Conservation (phyloP, 75 land plant genomes). For the Isoetes taiwanensis region DNA sequence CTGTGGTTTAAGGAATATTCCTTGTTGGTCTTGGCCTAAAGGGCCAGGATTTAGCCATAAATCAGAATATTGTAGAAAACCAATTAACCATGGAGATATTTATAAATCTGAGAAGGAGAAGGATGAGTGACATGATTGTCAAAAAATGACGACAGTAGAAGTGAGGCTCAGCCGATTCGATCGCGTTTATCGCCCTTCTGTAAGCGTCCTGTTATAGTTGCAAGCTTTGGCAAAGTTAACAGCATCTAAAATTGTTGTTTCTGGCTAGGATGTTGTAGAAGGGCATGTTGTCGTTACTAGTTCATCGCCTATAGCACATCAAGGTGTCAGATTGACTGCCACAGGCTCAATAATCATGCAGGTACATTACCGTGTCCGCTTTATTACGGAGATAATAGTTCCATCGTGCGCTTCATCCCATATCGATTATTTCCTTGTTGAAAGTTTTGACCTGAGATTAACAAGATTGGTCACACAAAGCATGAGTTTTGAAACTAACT, state of each 20-base stretch:
- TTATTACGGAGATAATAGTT: background rate
- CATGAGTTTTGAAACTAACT: background rate
- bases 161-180: constrained; percentile 13
- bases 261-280: constrained; percentile 19
- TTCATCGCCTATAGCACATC: constrained; percentile 14
- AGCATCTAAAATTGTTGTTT: background rate
- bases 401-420: background rate
- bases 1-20: no score
- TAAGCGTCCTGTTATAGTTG: constrained; percentile 1
- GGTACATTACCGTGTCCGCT: background rate
- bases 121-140: no score
- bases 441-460: background rate
- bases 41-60: no score
- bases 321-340: constrained; percentile 20
- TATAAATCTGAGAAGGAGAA: no score
- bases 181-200: constrained; percentile 24
- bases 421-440: background rate
- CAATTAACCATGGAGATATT: no score
- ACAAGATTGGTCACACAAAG: background rate
- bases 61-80: no score
- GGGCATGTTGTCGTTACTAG: constrained; percentile 13
- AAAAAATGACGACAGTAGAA: constrained; percentile 18
- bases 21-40: no score
- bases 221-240: background rate
- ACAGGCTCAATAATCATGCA: constrained; percentile 20